Percentiles rank a stretch among this genome's conserved stretches.
Evolutionary conservation across 257 asterid species (phyloP).

Genomic region (Jasminum sambac): DNA sequence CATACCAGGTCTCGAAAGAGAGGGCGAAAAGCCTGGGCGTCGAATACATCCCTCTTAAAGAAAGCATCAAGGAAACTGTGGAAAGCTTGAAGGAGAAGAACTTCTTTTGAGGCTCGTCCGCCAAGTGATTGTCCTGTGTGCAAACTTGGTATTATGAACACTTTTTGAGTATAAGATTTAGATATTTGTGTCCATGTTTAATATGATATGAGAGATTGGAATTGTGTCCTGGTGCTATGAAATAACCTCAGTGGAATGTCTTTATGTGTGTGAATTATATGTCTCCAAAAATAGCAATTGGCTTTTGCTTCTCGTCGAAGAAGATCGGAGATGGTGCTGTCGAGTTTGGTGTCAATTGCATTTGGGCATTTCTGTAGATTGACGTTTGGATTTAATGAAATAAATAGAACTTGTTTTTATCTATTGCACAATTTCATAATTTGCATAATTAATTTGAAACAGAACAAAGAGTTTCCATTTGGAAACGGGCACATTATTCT

Average conservation of each 20-base stretch:
- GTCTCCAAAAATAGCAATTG: too few relatives aligned
- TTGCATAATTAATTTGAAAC: too few relatives aligned
- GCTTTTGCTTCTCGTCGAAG: too few relatives aligned
- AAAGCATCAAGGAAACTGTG: slow-evolving; percentile 64
- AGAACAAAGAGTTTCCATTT: too few relatives aligned
- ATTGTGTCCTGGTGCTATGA: background rate
- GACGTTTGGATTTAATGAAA: too few relatives aligned
- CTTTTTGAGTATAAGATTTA: background rate
- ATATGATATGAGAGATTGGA: background rate
- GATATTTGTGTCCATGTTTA: background rate
- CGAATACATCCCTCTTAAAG: slow-evolving; percentile 57
- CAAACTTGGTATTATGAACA: background rate
- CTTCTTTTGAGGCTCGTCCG: slow-evolving; percentile 34
- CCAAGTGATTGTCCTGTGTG: slow-evolving; percentile 24
- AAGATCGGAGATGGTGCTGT: too few relatives aligned
- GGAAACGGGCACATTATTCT: too few relatives aligned
- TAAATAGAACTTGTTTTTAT: too few relatives aligned
- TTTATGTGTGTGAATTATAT: background rate
- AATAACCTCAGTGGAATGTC: background rate
- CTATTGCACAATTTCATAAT: too few relatives aligned
- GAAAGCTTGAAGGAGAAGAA: slow-evolving; percentile 69
- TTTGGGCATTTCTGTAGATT: too few relatives aligned
- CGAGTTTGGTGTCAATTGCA: too few relatives aligned
- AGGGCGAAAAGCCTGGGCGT: slow-evolving; percentile 58
- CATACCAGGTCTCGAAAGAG: slow-evolving; percentile 62